A percentile compares a stretch with the other conserved stretches of the same genome.
These are phyloP conservation scores for Sporothrix variecibatus DNA, from an alignment of 2,329 filamentous ascomycete species.

Conservation along the genomic window DNA sequence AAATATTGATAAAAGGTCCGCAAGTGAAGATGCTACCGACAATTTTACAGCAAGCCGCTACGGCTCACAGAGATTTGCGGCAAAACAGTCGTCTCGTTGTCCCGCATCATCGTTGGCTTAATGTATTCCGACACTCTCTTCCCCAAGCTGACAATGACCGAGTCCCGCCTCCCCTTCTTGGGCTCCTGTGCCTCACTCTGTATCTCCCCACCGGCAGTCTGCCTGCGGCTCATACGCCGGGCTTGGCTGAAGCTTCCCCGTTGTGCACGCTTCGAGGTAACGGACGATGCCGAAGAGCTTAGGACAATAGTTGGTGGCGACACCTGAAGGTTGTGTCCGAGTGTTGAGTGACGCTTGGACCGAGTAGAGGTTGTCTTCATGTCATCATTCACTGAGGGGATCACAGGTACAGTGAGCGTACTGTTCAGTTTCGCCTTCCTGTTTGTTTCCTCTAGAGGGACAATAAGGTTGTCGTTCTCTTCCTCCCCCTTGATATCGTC, in stretches of 20 bases:
- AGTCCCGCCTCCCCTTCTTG: neutral
- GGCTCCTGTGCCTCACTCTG: neutral
- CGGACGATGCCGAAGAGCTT: neutral
- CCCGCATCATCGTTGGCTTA: conserved; percentile 5
- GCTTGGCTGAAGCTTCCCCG: neutral
- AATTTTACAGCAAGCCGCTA: neutral
- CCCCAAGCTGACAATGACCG: conserved; percentile 5
- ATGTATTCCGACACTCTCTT: conserved; percentile 21
- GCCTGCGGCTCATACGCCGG: neutral
- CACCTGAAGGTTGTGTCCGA: neutral
- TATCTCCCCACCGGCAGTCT: neutral
- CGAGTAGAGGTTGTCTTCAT: neutral
- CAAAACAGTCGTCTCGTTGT: neutral
- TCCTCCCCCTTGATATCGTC: neutral
- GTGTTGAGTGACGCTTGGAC: neutral
- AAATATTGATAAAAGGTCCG: neutral
- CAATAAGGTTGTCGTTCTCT: neutral
- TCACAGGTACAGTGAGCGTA: neutral
- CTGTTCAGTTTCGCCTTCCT: neutral
- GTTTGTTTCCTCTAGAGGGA: neutral
- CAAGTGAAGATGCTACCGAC: neutral
- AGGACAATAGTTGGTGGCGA: neutral
- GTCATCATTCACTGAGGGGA: neutral
- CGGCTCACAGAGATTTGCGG: too few relatives aligned
- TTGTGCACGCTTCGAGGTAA: neutral